Percentiles rank a stretch among this genome's conserved stretches.
phyloP scores from a whole-genome alignment of 306 rosid genomes.

The Acacia crassicarpa region DNA sequence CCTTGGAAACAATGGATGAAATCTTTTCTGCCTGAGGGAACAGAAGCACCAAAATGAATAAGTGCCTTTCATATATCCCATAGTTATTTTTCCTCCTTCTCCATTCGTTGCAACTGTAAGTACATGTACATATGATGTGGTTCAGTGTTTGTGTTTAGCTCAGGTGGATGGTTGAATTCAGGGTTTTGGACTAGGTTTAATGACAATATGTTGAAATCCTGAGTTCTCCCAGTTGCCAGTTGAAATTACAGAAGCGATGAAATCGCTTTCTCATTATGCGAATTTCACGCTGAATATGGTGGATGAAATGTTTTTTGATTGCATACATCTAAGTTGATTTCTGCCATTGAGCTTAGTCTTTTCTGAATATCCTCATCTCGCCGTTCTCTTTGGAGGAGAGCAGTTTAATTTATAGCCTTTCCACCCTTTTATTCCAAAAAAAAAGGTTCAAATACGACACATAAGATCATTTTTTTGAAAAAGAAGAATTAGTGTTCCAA shows the following conservation, averaged over 20 bases:
- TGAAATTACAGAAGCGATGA: slow-evolving; percentile 25
- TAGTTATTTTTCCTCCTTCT: slow-evolving; percentile 2
- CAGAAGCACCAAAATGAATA: slow-evolving; percentile 35
- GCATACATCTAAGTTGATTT: slow-evolving; percentile 30
- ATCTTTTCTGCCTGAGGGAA: slow-evolving; percentile 57
- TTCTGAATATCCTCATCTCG: slow-evolving; percentile 10
- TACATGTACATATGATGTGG: slow-evolving; percentile 21
- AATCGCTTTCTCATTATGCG: slow-evolving; percentile 9
- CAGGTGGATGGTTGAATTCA: not conserved
- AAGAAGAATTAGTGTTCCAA: not conserved
- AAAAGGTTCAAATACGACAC: not conserved
- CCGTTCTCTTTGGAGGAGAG: not conserved
- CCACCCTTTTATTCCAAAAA: not conserved
- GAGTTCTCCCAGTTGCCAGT: slow-evolving; percentile 13
- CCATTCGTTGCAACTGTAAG: slow-evolving; percentile 27
- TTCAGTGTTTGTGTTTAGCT: slow-evolving; percentile 24
- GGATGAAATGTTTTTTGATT: slow-evolving; percentile 11
- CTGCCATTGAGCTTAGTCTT: slow-evolving; percentile 6
- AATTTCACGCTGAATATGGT: slow-evolving; percentile 33
- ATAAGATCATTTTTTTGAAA: not conserved
- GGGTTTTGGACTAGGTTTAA: not conserved
- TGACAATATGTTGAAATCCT: not conserved
- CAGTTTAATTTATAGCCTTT: not conserved
- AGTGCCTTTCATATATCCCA: slow-evolving; percentile 14
- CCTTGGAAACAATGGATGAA: slow-evolving; percentile 90